Evolutionary conservation across 768 basidiomycete genomes (phyloP), one percentile per base, ranked within the genome.

Genomic region (Coprinopsis strossmayeri): DNA sequence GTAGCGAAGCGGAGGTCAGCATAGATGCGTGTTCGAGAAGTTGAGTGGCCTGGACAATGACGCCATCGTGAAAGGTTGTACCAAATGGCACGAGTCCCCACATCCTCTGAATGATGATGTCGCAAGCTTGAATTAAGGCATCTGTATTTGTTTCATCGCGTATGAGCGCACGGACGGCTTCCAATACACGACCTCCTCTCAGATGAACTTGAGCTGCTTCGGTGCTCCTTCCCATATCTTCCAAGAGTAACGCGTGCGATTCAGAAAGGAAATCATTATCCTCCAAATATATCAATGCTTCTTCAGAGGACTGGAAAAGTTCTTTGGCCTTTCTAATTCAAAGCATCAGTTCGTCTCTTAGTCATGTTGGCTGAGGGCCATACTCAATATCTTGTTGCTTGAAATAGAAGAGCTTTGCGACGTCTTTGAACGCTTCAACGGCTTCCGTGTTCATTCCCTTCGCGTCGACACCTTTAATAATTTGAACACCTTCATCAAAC

Each of bases 131-230:
- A 20, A 49, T 53, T 10, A 61, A 53, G 1, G 71, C 71, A 0
- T 57, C 18, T 3, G 35, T 30, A 23, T 64, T 64, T 0, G 42
- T 39, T 10, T 28, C 50, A 26, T 73, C 70, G 20, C 59, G 54
- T 2, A 78, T 53, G 43, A 79, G 60, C 1, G 76, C 57, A 10
- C 55, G 62, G 24, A 81, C 74, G 0, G 81, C 83, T n/a, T 76
- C 70, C 2, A 68, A 35, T 0, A 58, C 64, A 1, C 74, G 69
- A 9, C 76, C 78, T 56, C 78, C 74, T 1, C 57, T 59, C 3
- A 79, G 52, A 54, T 79, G 72, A 18, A 81, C 60, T 15, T 75
- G 66, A 1, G 79, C 79, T 0, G 82, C 82, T 30, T 82, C 76
- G 1, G 50, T 46, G 35, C 60, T 68, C 53, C 67, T 66, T n/a